Evolutionary conservation across 768 basidiomycete species (phyloP).

Genomic region (Russula ochroleuca): DNA sequence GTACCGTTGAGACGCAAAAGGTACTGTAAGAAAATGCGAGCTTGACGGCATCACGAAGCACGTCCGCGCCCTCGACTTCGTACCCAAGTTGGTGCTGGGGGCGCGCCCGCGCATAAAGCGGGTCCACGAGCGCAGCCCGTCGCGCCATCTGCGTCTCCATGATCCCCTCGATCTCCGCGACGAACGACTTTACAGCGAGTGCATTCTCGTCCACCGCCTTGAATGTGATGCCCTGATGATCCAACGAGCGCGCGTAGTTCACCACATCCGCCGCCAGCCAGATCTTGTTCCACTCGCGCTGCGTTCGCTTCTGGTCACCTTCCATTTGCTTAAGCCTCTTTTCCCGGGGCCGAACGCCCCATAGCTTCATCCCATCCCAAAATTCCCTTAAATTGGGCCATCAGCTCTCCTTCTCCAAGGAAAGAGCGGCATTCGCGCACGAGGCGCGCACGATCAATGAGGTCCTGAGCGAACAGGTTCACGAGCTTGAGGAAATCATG

Average conservation of each 20-base stretch:
- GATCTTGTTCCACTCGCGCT: constrained; percentile 97
- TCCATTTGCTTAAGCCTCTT: constrained; percentile 89
- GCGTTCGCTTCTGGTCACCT: constrained; percentile 98
- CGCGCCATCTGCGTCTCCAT: constrained; percentile 77
- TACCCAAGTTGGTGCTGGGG: too few species aligned
- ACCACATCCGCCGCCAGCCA: constrained; percentile 96
- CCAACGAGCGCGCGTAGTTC: constrained; percentile 90
- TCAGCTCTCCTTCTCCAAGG: constrained; percentile 61
- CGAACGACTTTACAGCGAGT: constrained; percentile 69
- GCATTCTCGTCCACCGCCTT: constrained; percentile 87
- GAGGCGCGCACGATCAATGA: constrained; percentile 75
- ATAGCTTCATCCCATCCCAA: constrained; percentile 81
- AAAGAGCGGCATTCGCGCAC: constrained; percentile 78
- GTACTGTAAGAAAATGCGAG: constrained; percentile 84
- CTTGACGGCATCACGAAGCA: constrained; percentile 84
- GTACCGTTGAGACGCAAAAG: constrained; percentile 93
- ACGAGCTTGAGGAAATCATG: constrained; percentile 95
- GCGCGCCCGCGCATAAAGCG: constrained; percentile 53
- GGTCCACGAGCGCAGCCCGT: constrained; percentile 55
- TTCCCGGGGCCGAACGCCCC: constrained; percentile 35
- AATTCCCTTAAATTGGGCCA: constrained; percentile 81
- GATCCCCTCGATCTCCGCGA: constrained; percentile 79
- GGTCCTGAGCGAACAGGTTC: constrained; percentile 91
- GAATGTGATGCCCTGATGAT: constrained; percentile 90
- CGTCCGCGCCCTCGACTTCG: constrained; percentile 66